Conservation (phyloP, 257 asterid genomes). For the Avicennia marina region DNA sequence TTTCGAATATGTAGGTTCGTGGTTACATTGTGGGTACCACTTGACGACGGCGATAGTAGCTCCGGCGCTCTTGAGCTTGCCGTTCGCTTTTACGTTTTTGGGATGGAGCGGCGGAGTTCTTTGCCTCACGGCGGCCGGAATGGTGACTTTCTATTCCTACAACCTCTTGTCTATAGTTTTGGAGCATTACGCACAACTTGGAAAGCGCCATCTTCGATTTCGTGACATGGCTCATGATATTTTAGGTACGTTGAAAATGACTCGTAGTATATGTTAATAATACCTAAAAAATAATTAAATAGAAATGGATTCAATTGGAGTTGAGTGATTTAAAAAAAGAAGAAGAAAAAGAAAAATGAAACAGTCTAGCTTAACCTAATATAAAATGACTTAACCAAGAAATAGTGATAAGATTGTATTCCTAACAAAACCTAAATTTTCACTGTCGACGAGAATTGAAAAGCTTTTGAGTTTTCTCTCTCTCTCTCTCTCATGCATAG, state of each 20-base stretch:
- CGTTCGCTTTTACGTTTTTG: conserved; percentile 42
- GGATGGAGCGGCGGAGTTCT: conserved; percentile 64
- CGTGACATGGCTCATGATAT: conserved; percentile 71
- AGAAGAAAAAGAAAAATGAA: too few species aligned
- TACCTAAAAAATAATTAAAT: too few species aligned
- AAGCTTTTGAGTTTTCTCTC: too few species aligned
- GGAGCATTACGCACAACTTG: conserved; percentile 61
- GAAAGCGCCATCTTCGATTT: conserved; percentile 58
- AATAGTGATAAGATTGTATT: too few species aligned
- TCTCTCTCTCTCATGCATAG: too few species aligned
- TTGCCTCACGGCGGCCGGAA: conserved; percentile 37
- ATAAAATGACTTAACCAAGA: too few species aligned
- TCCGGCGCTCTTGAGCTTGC: conserved; percentile 60
- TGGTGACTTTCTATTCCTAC: conserved; percentile 60
- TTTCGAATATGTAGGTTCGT: conserved; percentile 32
- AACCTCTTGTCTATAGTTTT: conserved; percentile 47
- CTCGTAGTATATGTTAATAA: too few species aligned
- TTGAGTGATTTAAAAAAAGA: too few species aligned
- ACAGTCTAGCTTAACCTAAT: too few species aligned
- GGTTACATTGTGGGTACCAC: conserved; percentile 73
- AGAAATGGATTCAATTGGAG: too few species aligned
- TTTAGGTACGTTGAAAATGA: conserved; percentile 30
- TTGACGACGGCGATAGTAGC: conserved; percentile 60
- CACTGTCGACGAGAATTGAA: too few species aligned
- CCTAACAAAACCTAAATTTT: too few species aligned